phyloP scores from a whole-genome alignment of 495 filamentous ascomycete species.

The Penicillium goetzii region DNA sequence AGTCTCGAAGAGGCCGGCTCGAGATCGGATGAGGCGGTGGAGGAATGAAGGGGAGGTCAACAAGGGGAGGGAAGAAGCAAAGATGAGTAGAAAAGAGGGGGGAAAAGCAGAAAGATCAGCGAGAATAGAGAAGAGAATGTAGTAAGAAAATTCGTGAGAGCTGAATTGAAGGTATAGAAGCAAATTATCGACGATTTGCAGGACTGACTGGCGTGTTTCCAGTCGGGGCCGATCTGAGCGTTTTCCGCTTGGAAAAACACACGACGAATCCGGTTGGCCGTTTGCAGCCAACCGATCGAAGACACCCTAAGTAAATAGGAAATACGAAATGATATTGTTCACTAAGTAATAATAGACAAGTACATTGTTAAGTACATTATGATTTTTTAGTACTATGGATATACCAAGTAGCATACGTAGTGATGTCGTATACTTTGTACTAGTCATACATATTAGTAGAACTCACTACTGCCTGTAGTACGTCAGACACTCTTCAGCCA shows the following conservation, averaged over 20 bases:
- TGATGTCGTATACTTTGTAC: not conserved
- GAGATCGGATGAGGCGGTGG: constrained; percentile 7
- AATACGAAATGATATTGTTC: not conserved
- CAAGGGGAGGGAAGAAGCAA: not conserved
- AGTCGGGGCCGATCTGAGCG: not conserved
- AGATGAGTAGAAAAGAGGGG: not conserved
- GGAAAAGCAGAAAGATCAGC: not conserved
- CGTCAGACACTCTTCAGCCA: not conserved
- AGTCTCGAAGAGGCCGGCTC: constrained; percentile 19
- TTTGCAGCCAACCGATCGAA: constrained; percentile 26
- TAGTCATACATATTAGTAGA: not conserved
- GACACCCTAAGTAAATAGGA: not conserved
- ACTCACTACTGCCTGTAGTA: not conserved
- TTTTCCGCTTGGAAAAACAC: not conserved
- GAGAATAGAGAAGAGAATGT: constrained; percentile 6
- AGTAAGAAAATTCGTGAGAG: constrained; percentile 13
- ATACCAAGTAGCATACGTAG: not conserved
- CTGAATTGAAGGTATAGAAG: constrained; percentile 10
- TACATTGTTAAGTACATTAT: not conserved
- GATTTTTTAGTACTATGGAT: not conserved
- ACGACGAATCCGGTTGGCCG: constrained; percentile 35
- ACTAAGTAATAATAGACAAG: not conserved
- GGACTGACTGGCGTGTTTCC: not conserved
- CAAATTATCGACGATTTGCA: not conserved
- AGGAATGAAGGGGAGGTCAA: not conserved